Evolutionary conservation across 1,284 basidiomycete species (phyloP), one percentile per base, ranked within the genome.

Genomic region (Tilletia walkeri): DNA sequence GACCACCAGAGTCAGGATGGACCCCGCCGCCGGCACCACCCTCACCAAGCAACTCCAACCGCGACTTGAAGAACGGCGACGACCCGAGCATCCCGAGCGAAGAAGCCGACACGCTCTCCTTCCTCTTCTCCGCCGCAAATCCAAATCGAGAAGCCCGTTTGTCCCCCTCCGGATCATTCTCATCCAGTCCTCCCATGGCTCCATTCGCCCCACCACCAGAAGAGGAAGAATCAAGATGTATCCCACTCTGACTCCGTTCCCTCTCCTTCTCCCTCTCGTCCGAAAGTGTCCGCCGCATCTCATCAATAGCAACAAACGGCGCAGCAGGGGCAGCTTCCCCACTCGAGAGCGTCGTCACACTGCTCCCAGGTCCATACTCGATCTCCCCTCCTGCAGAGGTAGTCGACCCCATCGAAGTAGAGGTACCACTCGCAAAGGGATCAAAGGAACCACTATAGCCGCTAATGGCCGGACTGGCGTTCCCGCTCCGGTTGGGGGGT

Each of bases 391-490:
- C n/a, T 48, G 16, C 41, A 7, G 41, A 3, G 4, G 66, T 24
- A 3, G 53, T 18, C 24, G 47, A 53, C 18, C 49, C 36, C 30
- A 30, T 10, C 63, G 34, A 30, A 30, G 24, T 30, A 30, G n/a
- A 6, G 18, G 74, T 72, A 12, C 73, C 71, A 65, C 67, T 73
- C 45, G 80, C 77, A 68, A 83, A 83, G 12, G 81, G 81, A 61
- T 82, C 77, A 59, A 83, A 83, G 5, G 78, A 75, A 65, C 81
- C 81, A 16, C 75, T 73, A 73, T 83, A 83, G 73, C 74, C 74
- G 47, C 75, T 69, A 39, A 75, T 72, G 18, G 73, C 70, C 12
- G 75, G 75, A 20, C 72, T 73, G 4, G 75, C 72, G 9, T 70
- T 74, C 50, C 73, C 67, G 67, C 75, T 75, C n/a, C 75, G 71